Evolutionary conservation across 1,284 basidiomycete genomes (phyloP).

Genomic region (Omphalotus olearius): DNA sequence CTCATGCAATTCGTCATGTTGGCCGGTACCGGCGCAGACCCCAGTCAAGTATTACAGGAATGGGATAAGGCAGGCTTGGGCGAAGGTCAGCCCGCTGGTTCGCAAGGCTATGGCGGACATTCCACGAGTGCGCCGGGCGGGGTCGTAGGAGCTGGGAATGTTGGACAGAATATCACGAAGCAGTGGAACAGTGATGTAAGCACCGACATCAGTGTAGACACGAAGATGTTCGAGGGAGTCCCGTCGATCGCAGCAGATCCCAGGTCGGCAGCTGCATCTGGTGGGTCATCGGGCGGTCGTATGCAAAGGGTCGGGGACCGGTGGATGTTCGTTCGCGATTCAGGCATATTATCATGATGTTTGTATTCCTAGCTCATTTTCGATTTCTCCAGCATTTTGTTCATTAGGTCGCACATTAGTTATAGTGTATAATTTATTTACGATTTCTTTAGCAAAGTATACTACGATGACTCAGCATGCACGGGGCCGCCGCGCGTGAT

Average conservation of each 20-base stretch:
- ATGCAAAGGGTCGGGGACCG: conserved; percentile 72
- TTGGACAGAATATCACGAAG: conserved; percentile 22
- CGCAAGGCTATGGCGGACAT: not conserved
- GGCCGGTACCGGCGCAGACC: conserved; percentile 23
- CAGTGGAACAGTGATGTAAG: conserved; percentile 4
- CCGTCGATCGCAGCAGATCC: not conserved
- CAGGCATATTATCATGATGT: conserved; percentile 11
- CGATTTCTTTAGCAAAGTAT: not conserved
- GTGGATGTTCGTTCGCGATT: conserved; percentile 60
- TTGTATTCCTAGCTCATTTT: not conserved
- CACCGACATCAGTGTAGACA: conserved; percentile 5
- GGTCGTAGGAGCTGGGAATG: conserved; percentile 27
- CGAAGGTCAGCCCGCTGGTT: not conserved
- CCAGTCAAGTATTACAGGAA: not conserved
- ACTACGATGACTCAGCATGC: too few relatives aligned
- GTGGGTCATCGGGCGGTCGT: conserved; percentile 37
- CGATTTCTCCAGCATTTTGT: not conserved
- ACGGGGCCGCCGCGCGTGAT: too few relatives aligned
- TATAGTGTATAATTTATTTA: not conserved
- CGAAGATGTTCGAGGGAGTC: not conserved
- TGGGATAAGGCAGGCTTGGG: conserved; percentile 13
- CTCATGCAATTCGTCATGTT: conserved; percentile 67
- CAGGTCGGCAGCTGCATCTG: conserved; percentile 12
- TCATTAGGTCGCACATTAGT: not conserved
- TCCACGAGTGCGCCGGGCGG: conserved; percentile 24